Evolutionary conservation across 192 early-diverging fungal genomes (phyloP), one percentile per base, ranked within the genome.

Genomic region (Podila epigama): DNA sequence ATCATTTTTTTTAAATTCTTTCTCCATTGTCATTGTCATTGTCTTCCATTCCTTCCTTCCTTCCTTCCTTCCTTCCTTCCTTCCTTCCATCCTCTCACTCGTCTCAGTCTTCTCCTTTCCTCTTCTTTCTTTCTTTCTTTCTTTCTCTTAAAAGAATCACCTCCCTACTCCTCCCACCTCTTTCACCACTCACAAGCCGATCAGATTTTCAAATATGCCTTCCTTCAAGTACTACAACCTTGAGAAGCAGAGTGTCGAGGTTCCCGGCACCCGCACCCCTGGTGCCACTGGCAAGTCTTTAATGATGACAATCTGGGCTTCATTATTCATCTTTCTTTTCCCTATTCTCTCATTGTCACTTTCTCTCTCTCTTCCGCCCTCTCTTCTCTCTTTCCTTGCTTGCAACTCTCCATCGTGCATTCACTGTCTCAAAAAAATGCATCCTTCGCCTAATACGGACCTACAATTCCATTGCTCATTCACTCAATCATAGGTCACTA

Each of bases 281-380:
- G 87, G 87, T 31, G 81, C 81, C 68, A 83, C 87, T 56, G 85
- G 87, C 81, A 69, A 73, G 53, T 69, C 31, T 35, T 13, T 15
- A 16, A 6, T 54, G 15, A 27, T 27, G 31, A 5, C 18, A 37
- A 39, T 53, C 33, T 27, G 29, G 5, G 7, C 59, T 1, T 6
- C 50, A 7, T 35, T 28, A 48, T 37, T 18, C 13, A 22, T 40
- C 18, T 37, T 28, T 15, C 37, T 55, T 36, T 42, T 58, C 7
- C 0, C 27, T 36, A 65, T 13, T 37, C 41, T 57, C n/a, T 50
- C 31, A 36, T 44, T 16, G 11, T 35, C 66, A 15, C 32, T 44
- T 34, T n/a, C n/a, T n/a, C n/a, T n/a, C n/a, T n/a, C n/a, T 13
- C 42, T n/a, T n/a, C n/a, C n/a, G 25, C 25, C 20, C 44, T 9